Evolutionary conservation across 2,329 filamentous ascomycete species (phyloP), one percentile per base, ranked within the genome.

Genomic region (Thelonectria discophora): DNA sequence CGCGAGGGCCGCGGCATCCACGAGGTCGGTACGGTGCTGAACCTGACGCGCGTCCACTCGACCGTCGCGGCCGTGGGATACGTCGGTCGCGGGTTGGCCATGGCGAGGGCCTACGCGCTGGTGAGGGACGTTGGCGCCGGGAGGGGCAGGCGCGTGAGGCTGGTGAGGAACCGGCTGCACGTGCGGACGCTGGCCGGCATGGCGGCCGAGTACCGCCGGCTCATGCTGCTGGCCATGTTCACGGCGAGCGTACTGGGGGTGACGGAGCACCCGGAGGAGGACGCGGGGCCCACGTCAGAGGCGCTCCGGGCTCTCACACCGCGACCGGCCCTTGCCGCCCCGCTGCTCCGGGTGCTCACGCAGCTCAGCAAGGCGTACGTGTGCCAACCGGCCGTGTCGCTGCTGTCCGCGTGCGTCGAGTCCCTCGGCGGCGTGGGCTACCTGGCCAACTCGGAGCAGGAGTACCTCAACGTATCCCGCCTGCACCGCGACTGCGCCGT

Each of bases 21-120:
- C 21, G 88, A 91, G 67, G 90, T 93, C 60, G 82, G 84, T 40
- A 86, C 86, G 2, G 79, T 94, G 13, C 79, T 93, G 8, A 92
- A 88, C 60, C 85, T 93, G 65, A 90, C 88, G 0, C 78, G 88
- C 9, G 73, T 89, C 0, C 82, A 88, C 70, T 87, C 85, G 3
- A 79, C 85, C 8, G 78, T 87, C 2, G 78, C 78, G 0, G 82
- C 84, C 0, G 77, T 85, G 1, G 84, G 82, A 0, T 82, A 82
- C 62, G 81, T 84, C 34, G 82, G 84, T 1, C 81, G 88, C 7
- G 86, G 84, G 0, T 74, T 90, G 1, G 82, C 79, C 0, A 81
- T 90, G 13, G 82, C 84, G 0, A 82, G 83, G 51, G 84, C 86
- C 0, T 90, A 85, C 68, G 81, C 86, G 0, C 79, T 79, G 11